phyloP scores from a whole-genome alignment of 768 basidiomycete species.

The Sporobolomyces phaffii region DNA sequence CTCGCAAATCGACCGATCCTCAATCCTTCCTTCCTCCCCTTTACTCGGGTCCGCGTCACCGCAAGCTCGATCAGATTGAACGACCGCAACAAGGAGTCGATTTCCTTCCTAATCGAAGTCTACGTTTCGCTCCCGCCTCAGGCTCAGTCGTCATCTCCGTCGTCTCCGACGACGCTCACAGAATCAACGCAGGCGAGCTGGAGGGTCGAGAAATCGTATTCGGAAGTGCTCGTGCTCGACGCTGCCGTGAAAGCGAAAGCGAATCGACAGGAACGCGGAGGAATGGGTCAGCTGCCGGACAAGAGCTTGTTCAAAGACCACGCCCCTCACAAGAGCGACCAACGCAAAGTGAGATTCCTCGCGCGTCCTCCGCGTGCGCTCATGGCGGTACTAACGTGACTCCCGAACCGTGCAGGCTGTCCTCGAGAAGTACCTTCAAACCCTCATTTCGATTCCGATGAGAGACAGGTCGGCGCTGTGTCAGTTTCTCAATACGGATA shows the following conservation, averaged over 20 bases:
- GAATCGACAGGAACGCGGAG: constrained; percentile 54
- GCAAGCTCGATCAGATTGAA: constrained; percentile 81
- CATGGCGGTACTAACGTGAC: too few relatives aligned
- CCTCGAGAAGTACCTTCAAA: constrained; percentile 78
- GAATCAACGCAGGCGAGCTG: constrained; percentile 39
- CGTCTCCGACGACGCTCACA: background rate
- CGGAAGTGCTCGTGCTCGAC: constrained; percentile 84
- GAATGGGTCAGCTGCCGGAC: constrained; percentile 75
- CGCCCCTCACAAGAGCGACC: constrained; percentile 88
- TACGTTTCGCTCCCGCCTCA: constrained; percentile 40
- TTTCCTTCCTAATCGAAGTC: constrained; percentile 77
- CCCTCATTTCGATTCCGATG: constrained; percentile 69
- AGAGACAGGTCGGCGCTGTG: constrained; percentile 85
- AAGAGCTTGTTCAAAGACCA: constrained; percentile 94
- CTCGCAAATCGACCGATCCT: constrained; percentile 9
- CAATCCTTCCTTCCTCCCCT: constrained; percentile 52
- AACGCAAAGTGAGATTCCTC: constrained; percentile 90
- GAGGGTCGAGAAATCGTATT: constrained; percentile 87
- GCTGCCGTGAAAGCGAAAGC: constrained; percentile 58
- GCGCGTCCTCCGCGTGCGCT: too few relatives aligned
- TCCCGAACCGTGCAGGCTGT: constrained; percentile 45
- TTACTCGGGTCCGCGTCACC: constrained; percentile 64
- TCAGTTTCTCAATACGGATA: constrained; percentile 83
- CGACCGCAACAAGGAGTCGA: constrained; percentile 82
- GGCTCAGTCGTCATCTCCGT: background rate